Evolutionary conservation across 441 rosid genomes (phyloP).

Genomic region (Pelargonium cotyledonis): DNA sequence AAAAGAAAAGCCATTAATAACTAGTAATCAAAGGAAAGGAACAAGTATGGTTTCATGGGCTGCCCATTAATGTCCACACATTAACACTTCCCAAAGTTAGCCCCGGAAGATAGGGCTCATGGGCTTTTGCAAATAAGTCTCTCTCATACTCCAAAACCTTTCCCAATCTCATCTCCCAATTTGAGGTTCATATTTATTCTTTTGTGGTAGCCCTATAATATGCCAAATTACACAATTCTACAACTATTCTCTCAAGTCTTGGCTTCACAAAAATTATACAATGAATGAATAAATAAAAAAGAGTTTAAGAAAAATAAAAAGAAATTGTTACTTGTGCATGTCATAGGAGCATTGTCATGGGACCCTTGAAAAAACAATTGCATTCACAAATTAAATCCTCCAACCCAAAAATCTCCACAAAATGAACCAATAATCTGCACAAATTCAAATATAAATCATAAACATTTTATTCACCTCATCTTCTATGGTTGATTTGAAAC

Average conservation of each 20-base stretch:
- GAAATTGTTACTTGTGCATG: background rate
- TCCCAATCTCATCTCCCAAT: background rate
- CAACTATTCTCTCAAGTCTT: background rate
- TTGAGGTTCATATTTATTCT: background rate
- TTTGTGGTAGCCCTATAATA: background rate
- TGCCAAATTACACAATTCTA: background rate
- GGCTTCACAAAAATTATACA: no score
- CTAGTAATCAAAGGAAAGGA: no score
- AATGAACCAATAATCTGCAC: background rate
- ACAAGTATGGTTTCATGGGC: background rate
- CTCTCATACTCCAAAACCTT: background rate
- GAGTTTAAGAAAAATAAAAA: background rate
- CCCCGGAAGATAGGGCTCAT: background rate
- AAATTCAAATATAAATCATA: constrained; percentile 13
- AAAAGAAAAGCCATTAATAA: no score
- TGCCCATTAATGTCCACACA: constrained; percentile 3
- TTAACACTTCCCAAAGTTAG: background rate
- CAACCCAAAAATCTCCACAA: background rate
- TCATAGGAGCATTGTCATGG: background rate
- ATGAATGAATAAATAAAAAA: background rate
- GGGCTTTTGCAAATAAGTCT: background rate
- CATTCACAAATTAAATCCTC: no score
- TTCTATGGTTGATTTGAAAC: background rate
- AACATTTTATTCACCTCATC: constrained; percentile 15
- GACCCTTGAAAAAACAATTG: no score